phyloP scores from a whole-genome alignment of 2,329 filamentous ascomycete species.

The Ophiognomonia clavigignenti-juglandacearum region DNA sequence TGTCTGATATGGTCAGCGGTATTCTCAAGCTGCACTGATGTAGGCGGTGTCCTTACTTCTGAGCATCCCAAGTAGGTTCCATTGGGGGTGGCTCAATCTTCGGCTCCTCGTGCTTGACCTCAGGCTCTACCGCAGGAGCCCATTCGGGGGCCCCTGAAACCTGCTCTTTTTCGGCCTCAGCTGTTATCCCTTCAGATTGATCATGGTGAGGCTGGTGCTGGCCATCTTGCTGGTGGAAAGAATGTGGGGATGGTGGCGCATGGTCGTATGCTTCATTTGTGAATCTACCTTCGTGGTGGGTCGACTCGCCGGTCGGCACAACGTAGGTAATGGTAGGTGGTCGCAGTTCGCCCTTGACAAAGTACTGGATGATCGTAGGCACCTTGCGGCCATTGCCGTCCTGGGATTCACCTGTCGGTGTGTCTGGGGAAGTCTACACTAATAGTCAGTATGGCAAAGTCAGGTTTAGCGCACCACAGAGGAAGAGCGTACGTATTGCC shows the following conservation, averaged over 20 bases:
- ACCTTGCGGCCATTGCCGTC: constrained; percentile 4
- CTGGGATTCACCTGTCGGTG: constrained; percentile 1
- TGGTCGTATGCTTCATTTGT: constrained; percentile 16
- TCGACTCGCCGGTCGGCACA: constrained; percentile 30
- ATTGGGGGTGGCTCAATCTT: constrained; percentile 29
- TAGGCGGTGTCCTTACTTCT: constrained; percentile 35
- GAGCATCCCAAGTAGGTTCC: constrained; percentile 46
- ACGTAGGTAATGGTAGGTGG: constrained; percentile 25
- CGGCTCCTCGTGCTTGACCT: constrained; percentile 27
- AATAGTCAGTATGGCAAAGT: background rate
- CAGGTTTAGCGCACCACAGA: background rate
- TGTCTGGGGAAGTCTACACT: constrained; percentile 6
- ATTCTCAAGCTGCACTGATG: background rate
- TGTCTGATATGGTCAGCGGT: constrained; percentile 43
- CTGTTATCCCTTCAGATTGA: constrained; percentile 35
- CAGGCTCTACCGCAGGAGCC: constrained; percentile 32
- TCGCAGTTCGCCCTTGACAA: constrained; percentile 50
- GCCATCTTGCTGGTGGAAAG: constrained; percentile 19
- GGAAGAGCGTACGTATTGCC: constrained; percentile 38
- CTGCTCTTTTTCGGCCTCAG: constrained; percentile 43
- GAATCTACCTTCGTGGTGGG: constrained; percentile 19
- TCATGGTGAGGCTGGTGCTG: constrained; percentile 13
- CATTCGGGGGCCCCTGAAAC: constrained; percentile 23
- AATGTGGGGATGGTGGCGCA: constrained; percentile 15
- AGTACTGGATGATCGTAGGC: constrained; percentile 43